Evolutionary conservation across 371 early-diverging fungal genomes (phyloP), one percentile per base, ranked within the genome.

Genomic region (Blakeslea trispora): DNA sequence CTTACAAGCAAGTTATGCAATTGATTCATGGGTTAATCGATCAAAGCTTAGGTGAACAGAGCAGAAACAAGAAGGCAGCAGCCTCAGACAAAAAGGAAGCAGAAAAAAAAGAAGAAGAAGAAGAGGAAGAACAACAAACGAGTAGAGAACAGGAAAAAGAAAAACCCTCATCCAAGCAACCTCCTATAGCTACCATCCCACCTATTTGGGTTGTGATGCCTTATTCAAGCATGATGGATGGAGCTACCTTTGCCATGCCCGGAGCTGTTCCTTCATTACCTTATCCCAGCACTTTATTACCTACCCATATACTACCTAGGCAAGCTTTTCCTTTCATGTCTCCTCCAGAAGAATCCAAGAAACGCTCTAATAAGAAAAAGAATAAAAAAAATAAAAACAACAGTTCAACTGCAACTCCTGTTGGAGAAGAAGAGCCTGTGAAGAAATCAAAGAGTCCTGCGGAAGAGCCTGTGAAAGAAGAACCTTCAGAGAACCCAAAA

Each of bases 131-230:
- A 10, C 39, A 50, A 8, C 7, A n/a, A n/a, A n/a, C n/a, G n/a
- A n/a, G n/a, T 28, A 7, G 7, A 13, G 15, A 41, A 22, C 11
- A 48, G n/a, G 49, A 43, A 0, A 19, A 49, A 4, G 24, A 50
- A 15, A 32, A 42, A n/a, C 32, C 19, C 2, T 22, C 35, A 10
- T 3, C 44, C 14, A n/a, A 43, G 18, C 13, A 50, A 5, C 6
- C 44, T 24, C 4, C 17, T 34, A 7, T 11, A 13, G 17, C 44
- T 32, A 45, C 2, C 31, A 43, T 45, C 3, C 61, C 61, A 18
- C 61, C 54, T 39, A 5, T 62, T 22, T 62, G 62, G 62, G 45
- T 62, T 5, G 47, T 62, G 6, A 56, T 56, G 56, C 62, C 62
- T 13, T 51, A 62, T 28, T 32, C 45, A 9, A 55, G 47, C 42